phyloP scores from a whole-genome alignment of 1,284 basidiomycete genomes.

The Vanrija sp. region DNA sequence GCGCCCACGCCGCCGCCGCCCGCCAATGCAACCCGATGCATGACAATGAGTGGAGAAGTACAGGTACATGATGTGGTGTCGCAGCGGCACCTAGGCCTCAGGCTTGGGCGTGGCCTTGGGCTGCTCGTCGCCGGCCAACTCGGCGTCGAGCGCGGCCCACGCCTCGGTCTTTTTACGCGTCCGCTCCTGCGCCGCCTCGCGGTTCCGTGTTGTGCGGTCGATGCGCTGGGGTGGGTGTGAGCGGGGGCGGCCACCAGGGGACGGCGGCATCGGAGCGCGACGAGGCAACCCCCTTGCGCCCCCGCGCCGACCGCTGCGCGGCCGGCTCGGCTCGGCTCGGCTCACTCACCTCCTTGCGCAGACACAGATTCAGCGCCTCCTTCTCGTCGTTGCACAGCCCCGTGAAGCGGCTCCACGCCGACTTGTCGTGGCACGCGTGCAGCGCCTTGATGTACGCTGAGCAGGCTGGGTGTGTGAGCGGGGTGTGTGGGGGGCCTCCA shows the following conservation, averaged over 20 bases:
- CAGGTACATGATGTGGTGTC: too few relatives aligned
- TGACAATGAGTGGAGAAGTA: too few relatives aligned
- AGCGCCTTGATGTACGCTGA: slow-evolving; percentile 44
- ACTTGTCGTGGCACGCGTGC: slow-evolving; percentile 41
- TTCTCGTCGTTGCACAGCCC: slow-evolving; percentile 66
- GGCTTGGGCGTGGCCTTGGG: too few relatives aligned
- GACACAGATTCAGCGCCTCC: slow-evolving; percentile 65
- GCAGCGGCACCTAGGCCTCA: too few relatives aligned
- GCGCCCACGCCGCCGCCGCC: too few relatives aligned
- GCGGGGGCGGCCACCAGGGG: too few relatives aligned
- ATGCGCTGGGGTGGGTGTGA: slow-evolving; percentile 55
- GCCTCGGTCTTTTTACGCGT: slow-evolving; percentile 43
- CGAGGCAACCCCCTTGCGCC: too few relatives aligned
- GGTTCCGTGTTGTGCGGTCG: slow-evolving; percentile 64
- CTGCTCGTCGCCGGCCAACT: slow-evolving; percentile 2
- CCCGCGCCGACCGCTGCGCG: not conserved
- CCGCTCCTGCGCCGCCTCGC: slow-evolving; percentile 62
- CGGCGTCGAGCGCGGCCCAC: slow-evolving; percentile 37
- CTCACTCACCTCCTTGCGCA: slow-evolving; percentile 51
- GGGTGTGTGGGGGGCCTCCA: not conserved
- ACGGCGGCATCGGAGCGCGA: too few relatives aligned
- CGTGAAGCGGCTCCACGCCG: slow-evolving; percentile 26
- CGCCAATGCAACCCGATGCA: too few relatives aligned
- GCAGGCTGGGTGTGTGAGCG: slow-evolving; percentile 32
- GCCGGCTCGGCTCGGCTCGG: not conserved